Evolutionary conservation across 2,329 filamentous ascomycete species (phyloP).

Genomic region (Leptographium lundbergii): DNA sequence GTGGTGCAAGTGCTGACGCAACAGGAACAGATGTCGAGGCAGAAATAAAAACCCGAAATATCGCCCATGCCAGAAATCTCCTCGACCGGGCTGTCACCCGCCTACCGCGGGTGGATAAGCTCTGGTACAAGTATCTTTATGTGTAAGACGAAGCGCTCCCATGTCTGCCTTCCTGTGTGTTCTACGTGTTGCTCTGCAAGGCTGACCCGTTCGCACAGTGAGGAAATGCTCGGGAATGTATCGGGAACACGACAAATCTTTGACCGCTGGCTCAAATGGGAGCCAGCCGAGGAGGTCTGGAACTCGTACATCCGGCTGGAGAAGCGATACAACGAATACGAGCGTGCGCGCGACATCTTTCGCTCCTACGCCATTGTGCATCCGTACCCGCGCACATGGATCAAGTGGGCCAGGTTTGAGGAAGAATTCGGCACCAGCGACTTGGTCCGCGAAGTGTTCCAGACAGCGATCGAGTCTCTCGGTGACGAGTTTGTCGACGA

Average conservation of each 20-base stretch:
- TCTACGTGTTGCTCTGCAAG: conserved; percentile 30
- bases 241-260: conserved; percentile 87
- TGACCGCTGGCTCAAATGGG: conserved; percentile 97
- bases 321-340: conserved; percentile 86
- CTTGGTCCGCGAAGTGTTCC: conserved; percentile 82
- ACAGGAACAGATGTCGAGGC: conserved; percentile 68
- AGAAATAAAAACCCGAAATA: conserved; percentile 91
- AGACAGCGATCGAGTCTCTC: conserved; percentile 73
- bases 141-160: conserved; percentile 6
- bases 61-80: conserved; percentile 91
- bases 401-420: conserved; percentile 97
- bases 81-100: conserved; percentile 91
- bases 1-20: background rate
- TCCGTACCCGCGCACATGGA: conserved; percentile 91
- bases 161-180: background rate
- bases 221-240: conserved; percentile 93
- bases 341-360: conserved; percentile 81
- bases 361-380: conserved; percentile 84
- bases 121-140: conserved; percentile 94
- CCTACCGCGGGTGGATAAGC: conserved; percentile 80
- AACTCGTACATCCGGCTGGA: conserved; percentile 93
- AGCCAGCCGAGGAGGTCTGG: conserved; percentile 93
- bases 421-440: conserved; percentile 91
- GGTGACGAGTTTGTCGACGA: conserved; percentile 96
- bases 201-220: conserved; percentile 42